Conservation (phyloP, 2,329 filamentous ascomycete genomes). For the Chrysoporthe cubensis region DNA sequence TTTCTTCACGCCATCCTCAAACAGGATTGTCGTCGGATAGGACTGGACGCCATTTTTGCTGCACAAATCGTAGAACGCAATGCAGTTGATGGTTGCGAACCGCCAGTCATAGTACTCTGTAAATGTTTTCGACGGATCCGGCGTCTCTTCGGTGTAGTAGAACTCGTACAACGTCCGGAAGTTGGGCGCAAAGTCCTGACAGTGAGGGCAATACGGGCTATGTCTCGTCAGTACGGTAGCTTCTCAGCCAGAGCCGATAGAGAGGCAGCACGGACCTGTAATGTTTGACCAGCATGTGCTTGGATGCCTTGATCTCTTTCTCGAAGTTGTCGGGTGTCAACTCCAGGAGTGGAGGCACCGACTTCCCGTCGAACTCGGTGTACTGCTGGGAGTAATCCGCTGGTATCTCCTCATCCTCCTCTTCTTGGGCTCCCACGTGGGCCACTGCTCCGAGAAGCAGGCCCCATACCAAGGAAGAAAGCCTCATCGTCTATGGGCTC, state of each 20-base stretch:
- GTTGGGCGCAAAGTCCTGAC: slow-evolving; percentile 76
- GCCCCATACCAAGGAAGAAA: slow-evolving; percentile 43
- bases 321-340: slow-evolving; percentile 62
- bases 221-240: slow-evolving; percentile 35
- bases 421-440: slow-evolving; percentile 37
- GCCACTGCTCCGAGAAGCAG: slow-evolving; percentile 52
- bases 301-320: slow-evolving; percentile 56
- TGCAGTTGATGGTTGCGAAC: slow-evolving; percentile 85
- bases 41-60: slow-evolving; percentile 65
- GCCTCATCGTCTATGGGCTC: slow-evolving; percentile 45
- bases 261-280: slow-evolving; percentile 59
- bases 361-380: slow-evolving; percentile 69
- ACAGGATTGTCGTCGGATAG: slow-evolving; percentile 80
- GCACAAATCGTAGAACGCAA: slow-evolving; percentile 82
- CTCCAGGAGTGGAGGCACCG: slow-evolving; percentile 67
- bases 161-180: slow-evolving; percentile 95
- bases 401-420: slow-evolving; percentile 41
- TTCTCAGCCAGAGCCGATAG: slow-evolving; percentile 15
- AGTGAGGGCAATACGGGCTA: slow-evolving; percentile 71
- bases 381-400: slow-evolving; percentile 42
- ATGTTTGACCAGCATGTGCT: slow-evolving; percentile 64
- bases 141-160: slow-evolving; percentile 83
- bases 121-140: slow-evolving; percentile 65
- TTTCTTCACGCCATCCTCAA: slow-evolving; percentile 73
- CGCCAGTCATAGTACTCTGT: slow-evolving; percentile 85